Percentiles rank a stretch among this genome's conserved stretches.
Conservation (phyloP, 1,284 basidiomycete species). For the Bjerkandera adusta region DNA sequence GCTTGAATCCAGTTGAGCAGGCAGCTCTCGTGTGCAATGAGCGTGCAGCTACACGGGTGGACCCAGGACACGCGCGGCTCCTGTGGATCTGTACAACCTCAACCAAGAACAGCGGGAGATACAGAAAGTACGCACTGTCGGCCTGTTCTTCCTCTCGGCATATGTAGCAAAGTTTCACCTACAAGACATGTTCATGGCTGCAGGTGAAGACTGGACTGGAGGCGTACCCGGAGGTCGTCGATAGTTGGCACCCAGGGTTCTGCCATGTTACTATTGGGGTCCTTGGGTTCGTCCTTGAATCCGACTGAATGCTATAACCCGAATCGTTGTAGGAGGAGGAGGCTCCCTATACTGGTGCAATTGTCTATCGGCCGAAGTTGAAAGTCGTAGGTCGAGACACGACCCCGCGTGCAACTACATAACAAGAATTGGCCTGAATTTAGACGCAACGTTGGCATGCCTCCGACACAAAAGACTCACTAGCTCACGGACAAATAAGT, state of each 20-base stretch:
- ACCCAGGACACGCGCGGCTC: conserved; percentile 59
- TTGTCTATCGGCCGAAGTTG: too few species aligned
- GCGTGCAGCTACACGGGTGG: conserved; percentile 76
- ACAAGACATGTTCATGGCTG: neutral
- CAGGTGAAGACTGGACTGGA: too few species aligned
- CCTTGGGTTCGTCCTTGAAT: neutral
- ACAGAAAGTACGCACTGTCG: conserved; percentile 40
- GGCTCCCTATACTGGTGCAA: too few species aligned
- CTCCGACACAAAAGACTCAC: too few species aligned
- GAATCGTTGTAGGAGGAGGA: too few species aligned
- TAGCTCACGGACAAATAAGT: too few species aligned
- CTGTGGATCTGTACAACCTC: conserved; percentile 35
- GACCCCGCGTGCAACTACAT: too few species aligned
- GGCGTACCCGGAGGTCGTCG: conserved; percentile 42
- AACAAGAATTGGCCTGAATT: too few species aligned
- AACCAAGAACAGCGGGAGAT: conserved; percentile 1
- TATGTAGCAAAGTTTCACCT: conserved; percentile 78
- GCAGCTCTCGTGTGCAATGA: conserved; percentile 77
- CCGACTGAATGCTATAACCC: too few species aligned
- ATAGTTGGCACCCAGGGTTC: conserved; percentile 29
- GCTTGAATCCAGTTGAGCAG: conserved; percentile 74
- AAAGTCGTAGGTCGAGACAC: too few species aligned
- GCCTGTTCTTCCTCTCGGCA: conserved; percentile 69
- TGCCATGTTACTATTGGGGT: conserved; percentile 3
- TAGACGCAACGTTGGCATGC: too few species aligned